A percentile compares a stretch with the other conserved stretches of the same genome.
phyloP scores from a whole-genome alignment of 2,329 filamentous ascomycete species.

The Neurospora crassa region DNA sequence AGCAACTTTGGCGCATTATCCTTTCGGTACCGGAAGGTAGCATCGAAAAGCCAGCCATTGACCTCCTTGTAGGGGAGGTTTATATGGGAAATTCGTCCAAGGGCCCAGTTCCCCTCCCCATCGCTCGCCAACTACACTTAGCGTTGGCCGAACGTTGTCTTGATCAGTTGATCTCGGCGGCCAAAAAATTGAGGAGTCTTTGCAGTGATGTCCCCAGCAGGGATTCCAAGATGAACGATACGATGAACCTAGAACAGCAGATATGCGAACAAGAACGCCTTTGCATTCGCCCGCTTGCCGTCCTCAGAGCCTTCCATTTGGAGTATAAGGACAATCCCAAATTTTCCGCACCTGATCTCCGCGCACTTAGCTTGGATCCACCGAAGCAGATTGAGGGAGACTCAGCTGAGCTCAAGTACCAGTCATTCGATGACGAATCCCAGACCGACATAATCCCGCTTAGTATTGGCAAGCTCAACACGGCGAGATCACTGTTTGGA shows the following conservation, averaged over 20 bases:
- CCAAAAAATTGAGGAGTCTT: slow-evolving; percentile 43
- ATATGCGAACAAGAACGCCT: slow-evolving; percentile 46
- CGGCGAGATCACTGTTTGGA: slow-evolving; percentile 57
- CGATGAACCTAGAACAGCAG: slow-evolving; percentile 42
- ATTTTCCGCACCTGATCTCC: slow-evolving; percentile 48
- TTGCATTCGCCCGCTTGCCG: slow-evolving; percentile 59
- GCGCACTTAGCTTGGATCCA: slow-evolving; percentile 40
- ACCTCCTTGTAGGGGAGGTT: slow-evolving; percentile 57
- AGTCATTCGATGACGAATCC: slow-evolving; percentile 55
- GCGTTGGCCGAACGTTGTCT: slow-evolving; percentile 66
- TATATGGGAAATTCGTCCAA: slow-evolving; percentile 56
- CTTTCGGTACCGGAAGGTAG: slow-evolving; percentile 55
- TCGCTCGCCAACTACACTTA: slow-evolving; percentile 52
- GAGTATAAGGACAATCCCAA: slow-evolving; percentile 53
- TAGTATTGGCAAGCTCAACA: slow-evolving; percentile 61
- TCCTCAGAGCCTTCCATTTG: slow-evolving; percentile 58
- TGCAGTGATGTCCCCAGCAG: slow-evolving; percentile 31
- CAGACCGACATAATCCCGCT: slow-evolving; percentile 53
- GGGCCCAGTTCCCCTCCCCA: slow-evolving; percentile 35
- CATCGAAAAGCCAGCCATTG: slow-evolving; percentile 60
- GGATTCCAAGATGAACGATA: slow-evolving; percentile 31
- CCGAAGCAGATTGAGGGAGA: slow-evolving; percentile 51
- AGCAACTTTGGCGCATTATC: slow-evolving; percentile 78
- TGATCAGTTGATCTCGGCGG: slow-evolving; percentile 55
- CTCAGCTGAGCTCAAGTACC: slow-evolving; percentile 59